phyloP scores from a whole-genome alignment of 805 yeast species.

The Candida sithepensis region DNA sequence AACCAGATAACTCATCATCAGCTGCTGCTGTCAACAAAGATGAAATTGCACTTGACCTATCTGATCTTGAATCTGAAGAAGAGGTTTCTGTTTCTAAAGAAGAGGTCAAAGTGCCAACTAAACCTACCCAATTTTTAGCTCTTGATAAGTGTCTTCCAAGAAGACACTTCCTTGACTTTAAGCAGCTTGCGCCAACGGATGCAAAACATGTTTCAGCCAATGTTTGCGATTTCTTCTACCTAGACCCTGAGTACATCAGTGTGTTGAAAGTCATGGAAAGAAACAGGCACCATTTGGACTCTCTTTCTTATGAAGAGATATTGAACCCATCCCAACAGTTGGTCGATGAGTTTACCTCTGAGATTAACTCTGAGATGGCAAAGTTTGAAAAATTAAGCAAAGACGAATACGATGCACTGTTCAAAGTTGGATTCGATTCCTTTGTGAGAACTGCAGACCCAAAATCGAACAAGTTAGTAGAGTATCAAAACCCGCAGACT shows the following conservation, averaged over 20 bases:
- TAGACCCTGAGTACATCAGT: slow-evolving; percentile 35
- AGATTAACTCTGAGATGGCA: slow-evolving; percentile 9
- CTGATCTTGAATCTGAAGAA: neutral
- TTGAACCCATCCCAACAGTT: slow-evolving; percentile 12
- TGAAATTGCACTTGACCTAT: slow-evolving; percentile 8
- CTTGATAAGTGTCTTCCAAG: slow-evolving; percentile 79
- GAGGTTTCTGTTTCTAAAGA: slow-evolving; percentile 14
- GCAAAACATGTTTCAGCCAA: slow-evolving; percentile 11
- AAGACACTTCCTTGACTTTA: slow-evolving; percentile 52
- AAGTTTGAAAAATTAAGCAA: slow-evolving; percentile 5
- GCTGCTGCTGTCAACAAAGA: neutral
- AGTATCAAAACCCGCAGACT: slow-evolving; percentile 29
- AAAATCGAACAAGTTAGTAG: slow-evolving; percentile 9
- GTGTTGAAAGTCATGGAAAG: slow-evolving; percentile 18
- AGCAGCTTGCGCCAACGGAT: slow-evolving; percentile 38
- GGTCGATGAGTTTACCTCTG: slow-evolving; percentile 11
- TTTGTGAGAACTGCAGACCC: slow-evolving; percentile 21
- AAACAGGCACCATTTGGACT: slow-evolving; percentile 11
- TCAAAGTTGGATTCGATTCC: slow-evolving; percentile 12
- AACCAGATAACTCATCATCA: no score
- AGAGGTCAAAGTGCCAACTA: slow-evolving; percentile 18
- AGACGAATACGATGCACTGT: slow-evolving; percentile 8
- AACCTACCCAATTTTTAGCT: slow-evolving; percentile 56
- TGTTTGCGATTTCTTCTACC: slow-evolving; percentile 26
- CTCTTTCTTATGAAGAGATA: slow-evolving; percentile 8